A percentile compares a stretch with the other conserved stretches of the same genome.
Conservation (phyloP, 1,284 basidiomycete genomes). For the Chiua sp. region DNA sequence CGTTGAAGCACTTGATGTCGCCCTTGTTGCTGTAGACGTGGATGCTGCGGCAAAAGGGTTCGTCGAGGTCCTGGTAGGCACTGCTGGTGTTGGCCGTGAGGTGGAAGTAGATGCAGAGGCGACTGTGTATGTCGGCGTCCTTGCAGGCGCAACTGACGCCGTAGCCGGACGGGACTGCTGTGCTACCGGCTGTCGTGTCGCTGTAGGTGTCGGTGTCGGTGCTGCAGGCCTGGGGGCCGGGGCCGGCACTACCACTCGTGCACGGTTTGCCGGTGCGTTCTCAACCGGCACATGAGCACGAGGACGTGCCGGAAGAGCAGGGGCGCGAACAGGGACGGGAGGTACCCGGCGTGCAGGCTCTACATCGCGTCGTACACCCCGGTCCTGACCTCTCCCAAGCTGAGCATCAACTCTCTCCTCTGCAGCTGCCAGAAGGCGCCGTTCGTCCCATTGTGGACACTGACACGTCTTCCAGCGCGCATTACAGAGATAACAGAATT, state of each 20-base stretch:
- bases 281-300: too few relatives aligned
- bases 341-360: conserved; percentile 3
- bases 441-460: conserved; percentile 50
- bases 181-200: too few relatives aligned
- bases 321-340: not conserved
- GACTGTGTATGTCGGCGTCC: not conserved
- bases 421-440: conserved; percentile 36
- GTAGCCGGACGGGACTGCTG: too few relatives aligned
- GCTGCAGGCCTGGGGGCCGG: not conserved
- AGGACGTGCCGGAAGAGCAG: not conserved
- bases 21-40: not conserved
- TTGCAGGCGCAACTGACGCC: not conserved
- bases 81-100: not conserved
- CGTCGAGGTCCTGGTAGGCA: not conserved
- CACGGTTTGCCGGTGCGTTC: not conserved
- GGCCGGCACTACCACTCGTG: not conserved
- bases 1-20: too few relatives aligned
- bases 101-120: not conserved
- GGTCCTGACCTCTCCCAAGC: conserved; percentile 7
- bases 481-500: conserved; percentile 51
- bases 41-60: not conserved
- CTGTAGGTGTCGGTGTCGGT: too few relatives aligned
- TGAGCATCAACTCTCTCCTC: conserved; percentile 38
- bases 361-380: conserved; percentile 14
- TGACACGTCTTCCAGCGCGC: conserved; percentile 47